Evolutionary conservation across 2,329 filamentous ascomycete species (phyloP), one percentile per base, ranked within the genome.

Genomic region (Metarhizium guizhouense): DNA sequence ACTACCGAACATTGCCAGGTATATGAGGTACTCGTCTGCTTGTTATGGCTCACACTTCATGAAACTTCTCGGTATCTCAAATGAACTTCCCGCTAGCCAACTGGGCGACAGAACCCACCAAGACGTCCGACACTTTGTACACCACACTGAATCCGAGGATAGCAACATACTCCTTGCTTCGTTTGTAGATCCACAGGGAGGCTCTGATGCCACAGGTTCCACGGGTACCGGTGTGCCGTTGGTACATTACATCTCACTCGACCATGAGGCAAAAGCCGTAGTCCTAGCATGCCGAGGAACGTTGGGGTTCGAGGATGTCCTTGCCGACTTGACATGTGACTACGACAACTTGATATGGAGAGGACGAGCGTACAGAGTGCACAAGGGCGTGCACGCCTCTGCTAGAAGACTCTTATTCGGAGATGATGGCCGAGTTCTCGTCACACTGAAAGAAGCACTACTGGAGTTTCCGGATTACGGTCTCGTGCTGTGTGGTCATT

Each of bases 311-410:
- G 86, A 89, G 62, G 86, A 90, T 64, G 81, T 89, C 29, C 71
- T 90, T 40, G 85, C 85, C 0, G 86, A 89, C 63, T 82, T 89
- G 79, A 85, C 85, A 34, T 89, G 86, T 67, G 86, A 88, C 50
- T 89, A 88, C 59, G 85, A 87, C 61, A 77, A 84, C 54, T 70
- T 87, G 10, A 59, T 73, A 5, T 86, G 86, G 84, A 77, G 82
- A 56, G 84, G 83, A 16, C 79, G 76, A 56, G 72, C 73, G 1
- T 88, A 87, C 72, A 83, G 85, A 60, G 86, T 89, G 0, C 86
- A 90, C 69, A 88, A 88, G 66, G 86, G 86, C 14, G 84, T 90
- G 54, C 85, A 88, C 64, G 85, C 86, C 0, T 88, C 86, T 1
- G 86, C 86, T 4, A 77, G 81, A 20, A 79, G 86, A 11, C 75